Conservation (phyloP, 2,329 filamentous ascomycete species). For the Pseudocercospora ulei region DNA sequence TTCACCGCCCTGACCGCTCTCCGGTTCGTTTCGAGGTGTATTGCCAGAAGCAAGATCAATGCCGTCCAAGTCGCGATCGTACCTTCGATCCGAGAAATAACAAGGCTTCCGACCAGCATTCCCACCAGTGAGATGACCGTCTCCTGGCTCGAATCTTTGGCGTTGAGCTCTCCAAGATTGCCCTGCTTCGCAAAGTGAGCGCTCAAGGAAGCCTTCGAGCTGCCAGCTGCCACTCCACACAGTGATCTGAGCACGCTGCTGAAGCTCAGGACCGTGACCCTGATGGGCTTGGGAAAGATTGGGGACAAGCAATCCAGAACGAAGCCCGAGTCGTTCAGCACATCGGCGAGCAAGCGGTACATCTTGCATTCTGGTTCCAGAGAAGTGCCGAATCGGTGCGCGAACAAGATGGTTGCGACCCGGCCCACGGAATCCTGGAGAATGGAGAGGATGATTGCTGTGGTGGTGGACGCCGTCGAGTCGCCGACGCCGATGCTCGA, state of each 20-base stretch:
- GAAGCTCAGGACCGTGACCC: constrained; percentile 51
- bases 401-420: constrained; percentile 76
- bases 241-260: constrained; percentile 56
- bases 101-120: constrained; percentile 72
- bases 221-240: constrained; percentile 83
- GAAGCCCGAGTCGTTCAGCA: constrained; percentile 81
- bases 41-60: constrained; percentile 59
- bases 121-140: constrained; percentile 83
- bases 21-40: constrained; percentile 80
- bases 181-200: constrained; percentile 82
- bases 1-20: constrained; percentile 72
- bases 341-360: constrained; percentile 75
- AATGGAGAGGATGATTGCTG: constrained; percentile 71
- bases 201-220: constrained; percentile 80
- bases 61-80: constrained; percentile 62
- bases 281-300: constrained; percentile 51
- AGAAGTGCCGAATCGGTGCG: constrained; percentile 67
- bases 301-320: constrained; percentile 77
- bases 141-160: constrained; percentile 90
- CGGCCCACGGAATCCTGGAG: constrained; percentile 73
- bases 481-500: constrained; percentile 73
- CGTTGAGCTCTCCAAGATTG: constrained; percentile 87
- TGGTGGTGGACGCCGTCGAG: constrained; percentile 65
- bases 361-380: constrained; percentile 86
- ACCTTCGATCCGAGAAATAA: constrained; percentile 66